phyloP scores from a whole-genome alignment of 345 rosid genomes.

The Ceriops tagal region DNA sequence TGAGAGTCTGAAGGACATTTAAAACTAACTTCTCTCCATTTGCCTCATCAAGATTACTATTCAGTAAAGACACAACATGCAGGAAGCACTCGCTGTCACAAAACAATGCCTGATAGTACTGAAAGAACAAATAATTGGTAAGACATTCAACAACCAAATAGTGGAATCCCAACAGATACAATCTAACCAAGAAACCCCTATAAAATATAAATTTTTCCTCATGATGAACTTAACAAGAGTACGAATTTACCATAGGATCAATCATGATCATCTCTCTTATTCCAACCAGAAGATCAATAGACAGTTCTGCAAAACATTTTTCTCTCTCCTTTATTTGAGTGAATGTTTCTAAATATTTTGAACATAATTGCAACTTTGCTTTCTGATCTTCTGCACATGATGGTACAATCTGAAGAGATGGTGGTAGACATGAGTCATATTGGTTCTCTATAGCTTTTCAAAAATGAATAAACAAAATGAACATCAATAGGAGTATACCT shows the following conservation, averaged over 20 bases:
- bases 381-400: constrained; percentile 56
- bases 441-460: constrained; percentile 11
- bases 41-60: constrained; percentile 72
- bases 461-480: constrained; percentile 2
- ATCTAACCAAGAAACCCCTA: neutral
- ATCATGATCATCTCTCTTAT: constrained; percentile 72
- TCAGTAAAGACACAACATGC: constrained; percentile 85
- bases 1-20: constrained; percentile 82
- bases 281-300: constrained; percentile 73
- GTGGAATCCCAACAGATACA: neutral
- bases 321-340: constrained; percentile 82
- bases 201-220: neutral
- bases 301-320: constrained; percentile 52
- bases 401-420: constrained; percentile 49
- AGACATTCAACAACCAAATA: constrained; percentile 20
- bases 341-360: constrained; percentile 84
- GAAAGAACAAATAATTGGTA: constrained; percentile 32
- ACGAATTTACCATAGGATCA: constrained; percentile 52
- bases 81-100: constrained; percentile 92
- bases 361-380: constrained; percentile 68
- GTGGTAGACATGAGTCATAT: neutral
- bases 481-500: constrained; percentile 42
- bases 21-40: constrained; percentile 83
- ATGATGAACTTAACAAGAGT: constrained; percentile 1
- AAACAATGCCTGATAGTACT: constrained; percentile 86